Evolutionary conservation across 805 yeast species (phyloP).

Genomic region (Candida quercuum): DNA sequence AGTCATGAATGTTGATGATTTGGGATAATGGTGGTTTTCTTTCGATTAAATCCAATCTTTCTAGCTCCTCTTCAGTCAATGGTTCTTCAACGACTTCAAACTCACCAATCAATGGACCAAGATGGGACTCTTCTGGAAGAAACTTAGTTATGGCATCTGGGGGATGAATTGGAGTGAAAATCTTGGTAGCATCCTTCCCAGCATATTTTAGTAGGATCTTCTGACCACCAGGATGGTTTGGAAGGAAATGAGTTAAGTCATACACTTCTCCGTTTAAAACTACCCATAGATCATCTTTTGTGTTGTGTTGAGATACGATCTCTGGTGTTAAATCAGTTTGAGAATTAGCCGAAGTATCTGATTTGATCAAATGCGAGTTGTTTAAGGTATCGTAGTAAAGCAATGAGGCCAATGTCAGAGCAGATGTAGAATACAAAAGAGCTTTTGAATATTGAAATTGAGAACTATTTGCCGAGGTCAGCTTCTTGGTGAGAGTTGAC

Average conservation of each 20-base stretch:
- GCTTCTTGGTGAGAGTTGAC: no score
- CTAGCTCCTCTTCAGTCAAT: conserved; percentile 31
- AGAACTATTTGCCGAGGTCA: no score
- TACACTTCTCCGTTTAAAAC: conserved; percentile 75
- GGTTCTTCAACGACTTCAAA: conserved; percentile 32
- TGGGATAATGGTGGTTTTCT: conserved; percentile 65
- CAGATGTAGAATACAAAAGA: neutral
- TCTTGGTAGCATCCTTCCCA: conserved; percentile 76
- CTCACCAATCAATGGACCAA: conserved; percentile 48
- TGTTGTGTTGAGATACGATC: conserved; percentile 25
- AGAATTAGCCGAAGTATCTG: neutral
- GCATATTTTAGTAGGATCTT: conserved; percentile 77
- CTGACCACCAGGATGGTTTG: conserved; percentile 77
- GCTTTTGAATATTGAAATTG: no score
- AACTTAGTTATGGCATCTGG: conserved; percentile 71
- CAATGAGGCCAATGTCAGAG: neutral
- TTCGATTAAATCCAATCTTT: conserved; percentile 36
- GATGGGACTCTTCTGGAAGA: conserved; percentile 51
- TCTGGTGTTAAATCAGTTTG: conserved; percentile 20
- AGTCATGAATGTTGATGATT: conserved; percentile 76
- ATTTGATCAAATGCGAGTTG: neutral
- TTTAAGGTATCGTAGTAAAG: neutral
- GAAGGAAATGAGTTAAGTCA: conserved; percentile 67
- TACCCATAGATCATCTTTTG: conserved; percentile 71
- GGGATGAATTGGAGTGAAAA: conserved; percentile 87